These are phyloP conservation scores for Termitomyces sp. DNA, from an alignment of 768 basidiomycete species.

Conservation along the genomic window DNA sequence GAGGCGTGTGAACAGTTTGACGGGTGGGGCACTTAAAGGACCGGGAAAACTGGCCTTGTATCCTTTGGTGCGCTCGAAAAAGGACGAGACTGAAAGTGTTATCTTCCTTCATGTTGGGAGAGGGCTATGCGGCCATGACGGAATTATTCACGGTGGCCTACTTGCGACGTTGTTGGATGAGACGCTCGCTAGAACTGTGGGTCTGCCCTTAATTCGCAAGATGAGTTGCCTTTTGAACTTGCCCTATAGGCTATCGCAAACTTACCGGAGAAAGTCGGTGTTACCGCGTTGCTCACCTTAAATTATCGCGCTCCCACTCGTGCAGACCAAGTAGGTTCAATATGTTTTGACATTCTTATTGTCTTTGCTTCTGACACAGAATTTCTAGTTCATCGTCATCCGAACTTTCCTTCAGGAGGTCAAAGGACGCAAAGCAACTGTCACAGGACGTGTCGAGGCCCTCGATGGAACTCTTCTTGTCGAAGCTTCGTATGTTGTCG, in stretches of 20 bases:
- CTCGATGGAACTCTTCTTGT: conserved; percentile 77
- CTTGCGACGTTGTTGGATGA: conserved; percentile 91
- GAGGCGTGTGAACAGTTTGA: conserved; percentile 74
- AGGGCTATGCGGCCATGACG: conserved; percentile 88
- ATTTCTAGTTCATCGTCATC: conserved; percentile 72
- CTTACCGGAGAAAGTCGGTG: conserved; percentile 84
- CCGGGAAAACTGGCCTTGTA: conserved; percentile 80
- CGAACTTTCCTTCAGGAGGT: conserved; percentile 58
- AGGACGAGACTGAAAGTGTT: conserved; percentile 70
- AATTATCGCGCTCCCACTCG: conserved; percentile 84
- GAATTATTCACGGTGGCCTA: conserved; percentile 90
- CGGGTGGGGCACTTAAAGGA: conserved; percentile 80
- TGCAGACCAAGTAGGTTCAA: conserved; percentile 66
- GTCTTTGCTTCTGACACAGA: background rate
- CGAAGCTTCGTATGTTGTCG: conserved; percentile 64
- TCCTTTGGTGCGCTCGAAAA: conserved; percentile 68
- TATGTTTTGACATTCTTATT: background rate
- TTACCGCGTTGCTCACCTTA: conserved; percentile 80
- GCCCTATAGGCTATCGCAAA: conserved; percentile 71
- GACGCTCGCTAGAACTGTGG: conserved; percentile 69
- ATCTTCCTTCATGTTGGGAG: conserved; percentile 79
- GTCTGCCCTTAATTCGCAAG: conserved; percentile 1
- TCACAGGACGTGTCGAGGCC: conserved; percentile 70
- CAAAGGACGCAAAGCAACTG: conserved; percentile 74
- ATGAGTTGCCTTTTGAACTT: background rate